Evolutionary conservation across 2,329 filamentous ascomycete genomes (phyloP).

Genomic region (Apiospora saccharicola): DNA sequence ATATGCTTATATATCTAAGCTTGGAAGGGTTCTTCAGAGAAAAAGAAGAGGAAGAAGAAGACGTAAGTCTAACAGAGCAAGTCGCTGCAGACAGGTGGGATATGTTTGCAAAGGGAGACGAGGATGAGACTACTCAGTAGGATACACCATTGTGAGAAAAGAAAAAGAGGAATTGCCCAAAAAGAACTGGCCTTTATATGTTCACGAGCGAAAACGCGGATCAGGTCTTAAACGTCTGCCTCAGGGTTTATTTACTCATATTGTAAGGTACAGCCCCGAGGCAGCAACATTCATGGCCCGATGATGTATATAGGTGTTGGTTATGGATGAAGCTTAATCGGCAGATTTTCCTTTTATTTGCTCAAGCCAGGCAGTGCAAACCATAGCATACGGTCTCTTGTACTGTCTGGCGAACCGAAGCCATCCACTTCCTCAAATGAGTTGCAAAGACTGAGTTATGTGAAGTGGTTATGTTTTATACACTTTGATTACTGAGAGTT

Average conservation of each 20-base stretch:
- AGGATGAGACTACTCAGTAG: background rate
- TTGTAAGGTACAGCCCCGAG: background rate
- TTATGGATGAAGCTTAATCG: background rate
- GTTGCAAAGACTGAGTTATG: too few species aligned
- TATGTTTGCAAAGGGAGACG: background rate
- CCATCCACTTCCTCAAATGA: too few species aligned
- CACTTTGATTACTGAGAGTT: background rate
- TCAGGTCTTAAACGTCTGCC: background rate
- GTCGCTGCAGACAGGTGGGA: background rate
- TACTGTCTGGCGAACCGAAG: background rate
- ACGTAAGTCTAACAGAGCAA: background rate
- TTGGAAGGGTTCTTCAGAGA: background rate
- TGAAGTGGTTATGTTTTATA: background rate
- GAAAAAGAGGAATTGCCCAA: background rate
- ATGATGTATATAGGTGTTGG: background rate
- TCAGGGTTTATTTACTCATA: background rate
- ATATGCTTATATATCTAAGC: background rate
- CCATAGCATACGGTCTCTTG: background rate
- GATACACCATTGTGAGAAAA: background rate
- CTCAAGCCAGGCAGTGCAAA: background rate
- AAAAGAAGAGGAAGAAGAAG: background rate
- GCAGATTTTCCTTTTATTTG: background rate
- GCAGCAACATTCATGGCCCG: background rate
- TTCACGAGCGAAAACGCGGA: too few species aligned
- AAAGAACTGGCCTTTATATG: background rate